Evolutionary conservation across 176 grass and related monocot species (phyloP), one percentile per base, ranked within the genome.

Genomic region (Bothriochloa decipiens): DNA sequence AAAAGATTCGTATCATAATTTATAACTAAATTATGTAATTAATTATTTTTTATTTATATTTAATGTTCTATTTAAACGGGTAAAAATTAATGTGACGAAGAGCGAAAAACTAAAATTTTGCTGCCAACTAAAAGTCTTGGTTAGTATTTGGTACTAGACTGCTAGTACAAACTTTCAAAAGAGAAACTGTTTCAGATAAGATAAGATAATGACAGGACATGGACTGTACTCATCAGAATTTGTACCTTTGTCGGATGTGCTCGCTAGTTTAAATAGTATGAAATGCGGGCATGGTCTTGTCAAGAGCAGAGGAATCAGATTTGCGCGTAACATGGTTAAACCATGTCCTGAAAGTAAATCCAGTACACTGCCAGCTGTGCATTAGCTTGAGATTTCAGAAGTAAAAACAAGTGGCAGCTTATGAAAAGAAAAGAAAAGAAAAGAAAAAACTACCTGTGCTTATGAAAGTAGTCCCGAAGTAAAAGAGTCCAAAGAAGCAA

Each of bases 111-210:
- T n/a, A n/a, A n/a, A n/a, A n/a, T n/a, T n/a, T n/a, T n/a, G n/a
- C n/a, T n/a, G n/a, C n/a, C n/a, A n/a, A n/a, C n/a, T n/a, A n/a
- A n/a, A n/a, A n/a, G n/a, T n/a, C n/a, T n/a, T n/a, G n/a, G n/a
- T n/a, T n/a, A 7, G 39, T 42, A 41, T 42, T 68, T 69, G 66
- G 35, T 18, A 39, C 66, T 37, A 4, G 4, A 4, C n/a, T n/a
- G n/a, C n/a, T n/a, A 68, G 28, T 65, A 23, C 33, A 57, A 42
- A 11, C 8, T 74, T 81, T 75, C 36, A 60, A 26, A 10, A 65
- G 23, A 41, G 26, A 26, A 58, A 87, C 27, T 82, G 18, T 81
- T 83, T 10, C 29, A 76, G 43, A 84, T 66, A 82, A 81, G 43
- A 84, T 66, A 82, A 81, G 71, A 74, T 58, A 82, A 81, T 23